Conservation (phyloP, 1,139 yeast genomes). For the Saccharomyces hybrid region DNA sequence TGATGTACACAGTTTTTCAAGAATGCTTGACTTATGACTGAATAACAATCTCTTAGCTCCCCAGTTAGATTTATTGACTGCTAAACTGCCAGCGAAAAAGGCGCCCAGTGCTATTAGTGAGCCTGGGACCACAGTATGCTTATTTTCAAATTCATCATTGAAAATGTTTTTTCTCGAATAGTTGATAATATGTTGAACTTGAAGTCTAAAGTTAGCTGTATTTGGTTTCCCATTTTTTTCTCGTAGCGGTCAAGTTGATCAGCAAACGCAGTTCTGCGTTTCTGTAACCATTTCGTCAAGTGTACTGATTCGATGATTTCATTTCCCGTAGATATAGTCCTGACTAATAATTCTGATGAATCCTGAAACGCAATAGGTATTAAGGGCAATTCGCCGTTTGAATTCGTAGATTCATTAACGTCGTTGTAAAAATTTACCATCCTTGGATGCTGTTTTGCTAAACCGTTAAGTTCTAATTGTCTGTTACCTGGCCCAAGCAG, state of each 20-base stretch:
- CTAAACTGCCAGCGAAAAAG: conserved; percentile 22
- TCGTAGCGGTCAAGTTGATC: neutral
- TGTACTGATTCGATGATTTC: conserved; percentile 18
- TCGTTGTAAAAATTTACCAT: conserved; percentile 3
- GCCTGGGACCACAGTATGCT: conserved; percentile 21
- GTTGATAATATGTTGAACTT: conserved; percentile 7
- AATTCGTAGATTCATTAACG: neutral
- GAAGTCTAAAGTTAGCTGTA: neutral
- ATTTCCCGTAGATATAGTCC: conserved; percentile 23
- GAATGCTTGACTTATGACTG: conserved; percentile 9
- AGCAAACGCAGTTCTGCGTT: conserved; percentile 12
- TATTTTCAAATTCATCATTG: conserved; percentile 16
- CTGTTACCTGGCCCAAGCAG: neutral
- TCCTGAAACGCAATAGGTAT: neutral
- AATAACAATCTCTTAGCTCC: conserved; percentile 9
- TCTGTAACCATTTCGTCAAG: conserved; percentile 15
- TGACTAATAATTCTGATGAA: conserved; percentile 1
- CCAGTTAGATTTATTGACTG: conserved; percentile 23
- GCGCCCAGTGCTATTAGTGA: conserved; percentile 21
- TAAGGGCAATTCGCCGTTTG: neutral
- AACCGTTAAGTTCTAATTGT: neutral
- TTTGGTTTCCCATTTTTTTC: neutral
- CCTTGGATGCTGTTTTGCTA: neutral
- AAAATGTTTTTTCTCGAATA: conserved; percentile 19
- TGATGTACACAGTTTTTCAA: conserved; percentile 18